phyloP scores from a whole-genome alignment of 192 early-diverging fungal genomes.

The Rhizophagus sp. region DNA sequence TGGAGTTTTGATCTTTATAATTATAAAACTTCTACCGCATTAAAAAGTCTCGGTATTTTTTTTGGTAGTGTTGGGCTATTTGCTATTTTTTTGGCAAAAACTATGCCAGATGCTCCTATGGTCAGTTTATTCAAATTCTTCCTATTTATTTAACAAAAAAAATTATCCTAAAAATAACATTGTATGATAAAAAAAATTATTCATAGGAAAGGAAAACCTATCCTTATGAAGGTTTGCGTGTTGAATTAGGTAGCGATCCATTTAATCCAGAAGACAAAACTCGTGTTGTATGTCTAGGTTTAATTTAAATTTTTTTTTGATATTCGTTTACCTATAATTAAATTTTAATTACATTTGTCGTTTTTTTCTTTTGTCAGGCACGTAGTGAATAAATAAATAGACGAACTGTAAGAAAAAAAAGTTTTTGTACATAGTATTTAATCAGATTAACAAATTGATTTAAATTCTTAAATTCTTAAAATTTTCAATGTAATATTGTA shows the following conservation, averaged over 20 bases:
- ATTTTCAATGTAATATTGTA: not conserved
- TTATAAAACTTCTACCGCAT: not conserved
- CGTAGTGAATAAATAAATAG: not conserved
- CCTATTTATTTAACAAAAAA: not conserved
- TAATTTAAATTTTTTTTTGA: not conserved
- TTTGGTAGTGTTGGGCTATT: not conserved
- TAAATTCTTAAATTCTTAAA: too few relatives aligned
- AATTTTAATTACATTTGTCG: too few relatives aligned
- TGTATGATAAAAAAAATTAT: not conserved
- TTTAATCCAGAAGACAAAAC: not conserved
- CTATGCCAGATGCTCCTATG: not conserved
- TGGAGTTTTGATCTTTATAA: slow-evolving; percentile 11
- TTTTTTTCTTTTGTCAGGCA: not conserved
- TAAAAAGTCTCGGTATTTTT: not conserved
- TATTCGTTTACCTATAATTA: too few relatives aligned
- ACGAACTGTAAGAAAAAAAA: too few relatives aligned
- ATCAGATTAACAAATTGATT: too few relatives aligned
- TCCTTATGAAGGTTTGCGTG: slow-evolving; percentile 19
- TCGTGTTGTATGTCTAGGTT: not conserved
- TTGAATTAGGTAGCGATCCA: slow-evolving; percentile 17
- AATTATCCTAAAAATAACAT: not conserved
- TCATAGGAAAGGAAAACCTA: not conserved
- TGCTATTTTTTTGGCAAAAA: not conserved
- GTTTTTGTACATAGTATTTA: too few relatives aligned
- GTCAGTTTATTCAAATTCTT: not conserved